Conservation (phyloP, 768 basidiomycete species). For the Kondoa subrosea region DNA sequence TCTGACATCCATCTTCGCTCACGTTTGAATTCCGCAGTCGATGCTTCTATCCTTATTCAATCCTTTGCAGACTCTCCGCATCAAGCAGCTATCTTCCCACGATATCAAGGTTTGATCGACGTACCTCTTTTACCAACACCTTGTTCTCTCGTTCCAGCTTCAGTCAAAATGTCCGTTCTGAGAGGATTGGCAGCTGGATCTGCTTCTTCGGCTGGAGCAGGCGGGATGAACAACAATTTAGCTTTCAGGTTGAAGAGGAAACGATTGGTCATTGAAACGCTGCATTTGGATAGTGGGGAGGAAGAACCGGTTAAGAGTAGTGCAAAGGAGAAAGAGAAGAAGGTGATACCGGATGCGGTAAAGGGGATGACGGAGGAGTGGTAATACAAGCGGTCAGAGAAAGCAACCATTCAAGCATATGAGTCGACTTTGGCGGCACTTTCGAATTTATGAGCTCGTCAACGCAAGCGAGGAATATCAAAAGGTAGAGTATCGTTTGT, state of each 20-base stretch:
- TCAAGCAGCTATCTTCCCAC: constrained; percentile 54
- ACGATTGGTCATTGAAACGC: constrained; percentile 71
- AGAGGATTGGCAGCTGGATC: constrained; percentile 50
- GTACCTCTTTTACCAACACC: constrained; percentile 60
- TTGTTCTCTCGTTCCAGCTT: constrained; percentile 55
- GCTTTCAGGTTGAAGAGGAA: constrained; percentile 85
- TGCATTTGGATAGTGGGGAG: constrained; percentile 42
- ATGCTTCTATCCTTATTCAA: constrained; percentile 22
- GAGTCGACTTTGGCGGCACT: too few species aligned
- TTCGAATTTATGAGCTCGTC: too few species aligned
- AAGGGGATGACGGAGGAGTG: not conserved
- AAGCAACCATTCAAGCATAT: too few species aligned
- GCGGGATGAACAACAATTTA: constrained; percentile 86
- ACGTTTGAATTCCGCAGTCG: constrained; percentile 19
- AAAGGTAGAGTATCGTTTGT: too few species aligned
- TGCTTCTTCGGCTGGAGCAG: constrained; percentile 36
- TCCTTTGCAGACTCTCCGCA: constrained; percentile 44
- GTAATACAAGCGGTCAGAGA: too few species aligned
- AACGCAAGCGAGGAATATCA: too few species aligned
- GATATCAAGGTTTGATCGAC: constrained; percentile 68
- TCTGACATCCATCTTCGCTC: not conserved
- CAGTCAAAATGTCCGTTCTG: constrained; percentile 64
- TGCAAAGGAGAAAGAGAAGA: not conserved
- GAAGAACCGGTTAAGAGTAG: not conserved
- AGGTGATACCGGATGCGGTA: not conserved